Percentiles rank a stretch among this genome's conserved stretches.
Conservation (phyloP, 768 basidiomycete genomes). For the Leccinum disarticulatum region DNA sequence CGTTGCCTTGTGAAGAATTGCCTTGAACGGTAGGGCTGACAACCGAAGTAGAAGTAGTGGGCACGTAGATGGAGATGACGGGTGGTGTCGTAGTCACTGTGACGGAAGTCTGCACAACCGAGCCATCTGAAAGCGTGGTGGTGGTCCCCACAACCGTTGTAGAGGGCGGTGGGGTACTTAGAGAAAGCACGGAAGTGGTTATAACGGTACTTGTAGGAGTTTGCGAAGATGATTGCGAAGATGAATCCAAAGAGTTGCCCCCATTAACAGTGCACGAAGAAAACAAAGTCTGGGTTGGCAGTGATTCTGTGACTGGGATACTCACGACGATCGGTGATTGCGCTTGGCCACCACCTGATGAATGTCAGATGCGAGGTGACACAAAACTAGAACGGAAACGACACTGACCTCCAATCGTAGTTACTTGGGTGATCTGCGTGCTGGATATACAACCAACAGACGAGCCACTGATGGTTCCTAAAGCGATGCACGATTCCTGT, state of each 20-base stretch:
- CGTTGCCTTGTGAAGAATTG: slow-evolving; percentile 16
- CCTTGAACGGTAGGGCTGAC: slow-evolving; percentile 18
- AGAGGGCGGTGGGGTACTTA: slow-evolving; percentile 34
- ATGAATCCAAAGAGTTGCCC: neutral
- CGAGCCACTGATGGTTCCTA: slow-evolving; percentile 25
- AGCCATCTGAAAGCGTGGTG: slow-evolving; percentile 43
- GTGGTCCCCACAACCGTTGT: slow-evolving; percentile 32
- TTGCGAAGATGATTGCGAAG: slow-evolving; percentile 8
- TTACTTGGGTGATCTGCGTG: slow-evolving; percentile 28
- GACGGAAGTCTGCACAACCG: slow-evolving; percentile 34
- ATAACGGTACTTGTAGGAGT: slow-evolving; percentile 12
- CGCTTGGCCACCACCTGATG: slow-evolving; percentile 30
- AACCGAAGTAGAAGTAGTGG: slow-evolving; percentile 12
- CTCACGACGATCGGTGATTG: slow-evolving; percentile 43
- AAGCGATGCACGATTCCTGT: slow-evolving; percentile 33
- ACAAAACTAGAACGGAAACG: neutral
- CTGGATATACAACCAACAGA: slow-evolving; percentile 31
- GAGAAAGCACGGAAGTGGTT: slow-evolving; percentile 27
- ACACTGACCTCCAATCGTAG: slow-evolving; percentile 37
- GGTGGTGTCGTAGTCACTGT: slow-evolving; percentile 40
- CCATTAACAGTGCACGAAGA: slow-evolving; percentile 33
- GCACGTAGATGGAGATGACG: slow-evolving; percentile 31
- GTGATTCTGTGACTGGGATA: slow-evolving; percentile 31
- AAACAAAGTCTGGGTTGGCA: slow-evolving; percentile 41
- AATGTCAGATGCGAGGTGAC: neutral